A percentile compares a stretch with the other conserved stretches of the same genome.
Conservation (phyloP, 2,329 filamentous ascomycete genomes). For the Phaeoacremonium minimum region DNA sequence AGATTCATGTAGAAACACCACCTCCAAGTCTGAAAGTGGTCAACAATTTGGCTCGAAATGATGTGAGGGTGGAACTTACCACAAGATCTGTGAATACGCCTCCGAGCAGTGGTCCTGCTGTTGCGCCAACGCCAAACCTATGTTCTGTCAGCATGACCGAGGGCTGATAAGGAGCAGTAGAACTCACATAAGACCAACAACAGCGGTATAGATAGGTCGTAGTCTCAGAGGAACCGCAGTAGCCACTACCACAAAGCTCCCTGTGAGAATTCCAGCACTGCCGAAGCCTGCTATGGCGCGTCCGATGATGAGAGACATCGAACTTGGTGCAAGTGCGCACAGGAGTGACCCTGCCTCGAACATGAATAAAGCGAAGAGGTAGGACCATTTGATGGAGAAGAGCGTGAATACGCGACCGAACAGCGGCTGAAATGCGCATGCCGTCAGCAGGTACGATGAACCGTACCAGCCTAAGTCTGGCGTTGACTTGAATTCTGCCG, state of each 20-base stretch:
- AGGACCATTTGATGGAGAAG: constrained; percentile 25
- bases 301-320: constrained; percentile 26
- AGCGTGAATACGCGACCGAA: constrained; percentile 28
- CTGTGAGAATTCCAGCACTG: constrained; percentile 24
- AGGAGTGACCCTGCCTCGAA: constrained; percentile 29
- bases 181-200: constrained; percentile 25
- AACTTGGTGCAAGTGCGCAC: constrained; percentile 25
- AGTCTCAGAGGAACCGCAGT: constrained; percentile 20
- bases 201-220: constrained; percentile 24
- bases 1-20: constrained; percentile 39
- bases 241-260: constrained; percentile 27
- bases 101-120: constrained; percentile 27
- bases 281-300: constrained; percentile 31
- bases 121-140: constrained; percentile 28
- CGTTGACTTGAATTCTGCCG: constrained; percentile 22
- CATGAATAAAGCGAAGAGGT: constrained; percentile 19
- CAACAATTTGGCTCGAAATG: constrained; percentile 1
- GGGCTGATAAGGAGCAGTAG: too few species aligned
- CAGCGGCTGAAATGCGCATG: constrained; percentile 26
- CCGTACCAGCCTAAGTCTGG: constrained; percentile 24
- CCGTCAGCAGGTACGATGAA: constrained; percentile 25
- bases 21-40: constrained; percentile 27
- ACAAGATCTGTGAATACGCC: constrained; percentile 28
- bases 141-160: constrained; percentile 4
- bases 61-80: constrained; percentile 13